phyloP scores from a whole-genome alignment of 805 yeast genomes.

The Scheffersomyces lignosus region DNA sequence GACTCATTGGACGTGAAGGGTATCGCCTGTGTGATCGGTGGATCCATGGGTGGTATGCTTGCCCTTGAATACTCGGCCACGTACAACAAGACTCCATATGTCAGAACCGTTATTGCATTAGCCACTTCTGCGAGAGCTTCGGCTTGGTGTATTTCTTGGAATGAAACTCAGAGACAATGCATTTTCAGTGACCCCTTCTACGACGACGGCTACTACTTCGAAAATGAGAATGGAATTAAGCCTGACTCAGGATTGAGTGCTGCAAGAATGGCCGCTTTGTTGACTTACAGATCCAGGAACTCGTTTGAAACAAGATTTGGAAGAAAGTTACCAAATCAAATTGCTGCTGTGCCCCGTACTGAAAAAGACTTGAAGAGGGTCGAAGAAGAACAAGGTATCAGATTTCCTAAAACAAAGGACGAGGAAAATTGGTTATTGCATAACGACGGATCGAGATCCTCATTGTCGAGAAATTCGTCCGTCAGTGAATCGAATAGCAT shows the following conservation, averaged over 20 bases:
- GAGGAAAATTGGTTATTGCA: constrained; percentile 84
- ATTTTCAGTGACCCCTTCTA: constrained; percentile 94
- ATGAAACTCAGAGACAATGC: constrained; percentile 96
- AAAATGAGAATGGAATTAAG: constrained; percentile 58
- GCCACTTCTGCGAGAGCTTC: constrained; percentile 95
- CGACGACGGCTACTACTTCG: constrained; percentile 80
- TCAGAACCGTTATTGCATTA: constrained; percentile 70
- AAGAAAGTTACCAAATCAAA: constrained; percentile 49
- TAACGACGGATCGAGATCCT: constrained; percentile 69
- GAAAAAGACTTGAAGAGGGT: neutral
- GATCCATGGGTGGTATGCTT: constrained; percentile 99
- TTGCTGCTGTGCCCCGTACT: neutral
- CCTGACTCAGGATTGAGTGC: constrained; percentile 90
- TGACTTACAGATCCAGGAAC: constrained; percentile 90
- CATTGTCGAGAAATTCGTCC: constrained; percentile 7
- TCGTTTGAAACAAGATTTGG: constrained; percentile 91
- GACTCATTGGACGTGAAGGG: constrained; percentile 78
- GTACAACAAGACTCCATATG: constrained; percentile 65
- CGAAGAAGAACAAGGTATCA: constrained; percentile 22
- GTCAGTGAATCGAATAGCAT: neutral
- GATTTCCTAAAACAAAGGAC: constrained; percentile 48
- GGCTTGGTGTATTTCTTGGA: constrained; percentile 99
- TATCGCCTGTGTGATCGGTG: constrained; percentile 87
- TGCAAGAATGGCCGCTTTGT: constrained; percentile 94
- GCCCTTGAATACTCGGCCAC: constrained; percentile 77